These are phyloP conservation scores for Metschnikowia santaceciliae DNA, from an alignment of 805 yeast species.

Conservation along the genomic window DNA sequence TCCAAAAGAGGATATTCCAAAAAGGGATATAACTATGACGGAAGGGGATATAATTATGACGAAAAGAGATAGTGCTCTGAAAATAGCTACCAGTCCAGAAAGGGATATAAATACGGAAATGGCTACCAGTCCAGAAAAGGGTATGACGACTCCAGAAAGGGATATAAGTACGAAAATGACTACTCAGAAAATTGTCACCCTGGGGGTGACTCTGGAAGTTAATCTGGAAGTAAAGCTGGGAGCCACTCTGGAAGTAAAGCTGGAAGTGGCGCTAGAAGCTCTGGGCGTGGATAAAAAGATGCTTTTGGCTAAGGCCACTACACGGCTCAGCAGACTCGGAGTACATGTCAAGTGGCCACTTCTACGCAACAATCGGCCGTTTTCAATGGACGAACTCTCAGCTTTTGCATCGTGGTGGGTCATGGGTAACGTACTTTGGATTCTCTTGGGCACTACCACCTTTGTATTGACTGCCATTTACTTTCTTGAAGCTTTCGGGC, in stretches of 20 bases:
- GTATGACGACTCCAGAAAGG: too few relatives aligned
- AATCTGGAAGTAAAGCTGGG: too few relatives aligned
- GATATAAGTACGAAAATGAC: too few relatives aligned
- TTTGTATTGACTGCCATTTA: slow-evolving; percentile 47
- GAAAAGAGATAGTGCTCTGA: too few relatives aligned
- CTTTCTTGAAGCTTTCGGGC: slow-evolving; percentile 36
- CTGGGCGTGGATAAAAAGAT: slow-evolving; percentile 2
- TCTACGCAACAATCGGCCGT: slow-evolving; percentile 45
- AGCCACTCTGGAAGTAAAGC: neutral
- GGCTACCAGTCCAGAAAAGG: too few relatives aligned
- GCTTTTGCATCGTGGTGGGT: slow-evolving; percentile 56
- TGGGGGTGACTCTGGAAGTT: too few relatives aligned
- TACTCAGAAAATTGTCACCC: neutral
- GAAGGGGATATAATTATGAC: too few relatives aligned
- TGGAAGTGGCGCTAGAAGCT: too few relatives aligned
- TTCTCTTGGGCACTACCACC: slow-evolving; percentile 55
- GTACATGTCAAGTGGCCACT: slow-evolving; percentile 47
- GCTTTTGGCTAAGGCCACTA: slow-evolving; percentile 29
- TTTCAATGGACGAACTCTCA: slow-evolving; percentile 47
- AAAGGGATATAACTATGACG: too few relatives aligned
- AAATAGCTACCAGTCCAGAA: too few relatives aligned
- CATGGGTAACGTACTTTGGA: slow-evolving; percentile 55
- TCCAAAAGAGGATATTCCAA: too few relatives aligned
- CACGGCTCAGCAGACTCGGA: slow-evolving; percentile 28
- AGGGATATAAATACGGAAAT: too few relatives aligned